Conservation (phyloP, 306 rosid species). For the Dryas alaskensis region DNA sequence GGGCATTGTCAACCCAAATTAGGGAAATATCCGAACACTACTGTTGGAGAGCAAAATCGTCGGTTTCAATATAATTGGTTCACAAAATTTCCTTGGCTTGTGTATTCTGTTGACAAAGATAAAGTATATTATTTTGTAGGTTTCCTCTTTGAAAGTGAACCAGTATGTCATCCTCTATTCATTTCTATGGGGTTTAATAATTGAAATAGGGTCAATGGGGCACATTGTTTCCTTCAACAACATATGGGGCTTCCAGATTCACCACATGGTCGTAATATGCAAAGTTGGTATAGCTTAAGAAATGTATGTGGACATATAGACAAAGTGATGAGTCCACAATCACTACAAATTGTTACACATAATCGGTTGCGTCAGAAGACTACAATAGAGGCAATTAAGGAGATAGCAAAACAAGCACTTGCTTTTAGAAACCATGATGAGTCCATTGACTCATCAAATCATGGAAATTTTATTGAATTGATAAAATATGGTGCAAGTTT, state of each 20-base stretch:
- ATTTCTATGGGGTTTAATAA: no score
- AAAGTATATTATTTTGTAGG: no score
- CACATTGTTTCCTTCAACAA: no score
- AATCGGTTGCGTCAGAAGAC: neutral
- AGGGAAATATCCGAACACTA: no score
- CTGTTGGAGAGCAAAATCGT: no score
- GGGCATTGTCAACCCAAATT: neutral
- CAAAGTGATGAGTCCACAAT: no score
- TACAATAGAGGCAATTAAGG: neutral
- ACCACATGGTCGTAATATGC: neutral
- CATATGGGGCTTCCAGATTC: neutral
- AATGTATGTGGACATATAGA: neutral
- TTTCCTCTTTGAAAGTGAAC: no score
- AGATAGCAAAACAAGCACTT: neutral
- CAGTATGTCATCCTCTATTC: no score
- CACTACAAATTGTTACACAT: neutral
- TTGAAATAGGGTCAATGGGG: no score
- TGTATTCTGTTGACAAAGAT: no score
- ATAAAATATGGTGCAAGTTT: neutral
- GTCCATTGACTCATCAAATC: neutral
- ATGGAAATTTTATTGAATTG: neutral
- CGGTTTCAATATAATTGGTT: no score
- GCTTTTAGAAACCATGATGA: slow-evolving; percentile 5
- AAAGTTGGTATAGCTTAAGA: neutral
- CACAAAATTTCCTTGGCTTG: no score